These are phyloP conservation scores for Lactarius hatsudake DNA, from an alignment of 768 basidiomycete genomes.

Conservation along the genomic window DNA sequence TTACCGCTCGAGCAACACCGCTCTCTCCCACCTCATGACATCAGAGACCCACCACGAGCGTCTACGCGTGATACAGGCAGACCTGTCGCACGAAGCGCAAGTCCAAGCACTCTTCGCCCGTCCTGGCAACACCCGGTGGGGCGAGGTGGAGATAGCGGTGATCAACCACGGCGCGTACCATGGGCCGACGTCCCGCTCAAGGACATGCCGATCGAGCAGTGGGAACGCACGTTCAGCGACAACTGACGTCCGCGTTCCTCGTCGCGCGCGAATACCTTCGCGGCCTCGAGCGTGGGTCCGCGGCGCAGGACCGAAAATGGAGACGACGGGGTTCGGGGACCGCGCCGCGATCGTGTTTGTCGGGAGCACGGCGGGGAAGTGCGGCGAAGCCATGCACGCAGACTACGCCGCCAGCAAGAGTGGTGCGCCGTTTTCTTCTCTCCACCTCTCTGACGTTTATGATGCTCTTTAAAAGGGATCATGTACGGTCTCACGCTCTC, in stretches of 20 bases:
- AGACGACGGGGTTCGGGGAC: conserved; percentile 31
- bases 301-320: background rate
- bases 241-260: conserved; percentile 70
- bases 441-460: too few species aligned
- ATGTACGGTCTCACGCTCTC: conserved; percentile 70
- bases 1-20: conserved; percentile 52
- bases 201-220: conserved; percentile 59
- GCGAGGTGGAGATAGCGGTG: conserved; percentile 54
- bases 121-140: conserved; percentile 26
- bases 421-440: conserved; percentile 39
- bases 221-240: conserved; percentile 57
- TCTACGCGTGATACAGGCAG: conserved; percentile 44
- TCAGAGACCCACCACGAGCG: conserved; percentile 23
- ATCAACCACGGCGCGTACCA: conserved; percentile 61
- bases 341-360: conserved; percentile 62
- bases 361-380: conserved; percentile 71
- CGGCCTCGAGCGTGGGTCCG: conserved; percentile 35
- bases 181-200: conserved; percentile 47
- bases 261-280: conserved; percentile 60
- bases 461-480: conserved; percentile 43
- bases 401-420: conserved; percentile 71
- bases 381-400: conserved; percentile 63
- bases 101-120: conserved; percentile 50
- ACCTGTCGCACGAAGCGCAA: conserved; percentile 56
- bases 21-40: conserved; percentile 43